These are phyloP conservation scores for Malassezia arunalokei DNA, from an alignment of 1,284 basidiomycete genomes.

Conservation along the genomic window DNA sequence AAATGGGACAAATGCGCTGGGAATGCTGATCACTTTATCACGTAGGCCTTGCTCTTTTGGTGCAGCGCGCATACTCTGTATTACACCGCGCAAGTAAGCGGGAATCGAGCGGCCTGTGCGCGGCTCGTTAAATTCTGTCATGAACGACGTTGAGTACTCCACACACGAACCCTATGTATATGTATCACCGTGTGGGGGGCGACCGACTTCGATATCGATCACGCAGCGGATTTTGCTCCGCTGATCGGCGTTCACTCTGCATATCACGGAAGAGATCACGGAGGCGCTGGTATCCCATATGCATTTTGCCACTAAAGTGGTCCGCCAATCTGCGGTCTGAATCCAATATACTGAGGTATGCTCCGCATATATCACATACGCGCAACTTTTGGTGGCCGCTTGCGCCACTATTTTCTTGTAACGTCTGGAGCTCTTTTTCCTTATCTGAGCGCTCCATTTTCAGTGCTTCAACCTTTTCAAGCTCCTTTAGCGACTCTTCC, in stretches of 20 bases:
- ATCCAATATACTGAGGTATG: slow-evolving; percentile 91
- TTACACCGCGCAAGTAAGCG: not conserved
- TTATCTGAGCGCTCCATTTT: slow-evolving; percentile 93
- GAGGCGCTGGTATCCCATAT: slow-evolving; percentile 92
- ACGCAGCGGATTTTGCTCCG: not conserved
- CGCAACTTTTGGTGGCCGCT: slow-evolving; percentile 97
- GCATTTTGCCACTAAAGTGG: slow-evolving; percentile 99
- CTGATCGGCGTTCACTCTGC: slow-evolving; percentile 19
- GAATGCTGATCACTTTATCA: no score
- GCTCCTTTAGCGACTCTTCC: slow-evolving; percentile 93
- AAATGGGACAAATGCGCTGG: no score
- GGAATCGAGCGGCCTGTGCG: not conserved
- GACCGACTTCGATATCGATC: slow-evolving; percentile 18
- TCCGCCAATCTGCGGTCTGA: slow-evolving; percentile 96
- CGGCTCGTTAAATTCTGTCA: not conserved
- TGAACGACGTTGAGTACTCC: not conserved
- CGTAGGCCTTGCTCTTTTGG: not conserved
- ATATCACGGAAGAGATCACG: slow-evolving; percentile 78
- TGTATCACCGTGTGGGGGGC: not conserved
- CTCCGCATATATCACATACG: slow-evolving; percentile 98
- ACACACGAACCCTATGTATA: not conserved
- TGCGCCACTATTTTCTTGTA: slow-evolving; percentile 95
- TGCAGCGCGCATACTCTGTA: not conserved
- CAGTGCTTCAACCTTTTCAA: slow-evolving; percentile 90
- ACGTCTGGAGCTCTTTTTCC: slow-evolving; percentile 86